Evolutionary conservation across 2,329 filamentous ascomycete genomes (phyloP).

Genomic region (Verticillium tricorpus): DNA sequence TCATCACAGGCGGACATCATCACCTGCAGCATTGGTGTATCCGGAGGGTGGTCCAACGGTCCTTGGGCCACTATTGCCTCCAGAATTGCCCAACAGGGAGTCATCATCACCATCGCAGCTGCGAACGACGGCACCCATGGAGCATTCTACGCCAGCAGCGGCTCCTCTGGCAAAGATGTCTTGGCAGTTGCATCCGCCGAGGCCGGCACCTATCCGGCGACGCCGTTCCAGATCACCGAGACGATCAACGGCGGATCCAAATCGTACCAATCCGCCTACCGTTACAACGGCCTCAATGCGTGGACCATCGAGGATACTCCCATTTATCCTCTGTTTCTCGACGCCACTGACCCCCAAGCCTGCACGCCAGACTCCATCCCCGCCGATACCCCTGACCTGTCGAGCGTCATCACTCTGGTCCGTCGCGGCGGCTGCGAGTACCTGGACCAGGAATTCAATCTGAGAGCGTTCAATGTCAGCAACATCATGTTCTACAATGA

Average conservation of each 20-base stretch:
- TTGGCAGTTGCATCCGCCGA: slow-evolving; percentile 16
- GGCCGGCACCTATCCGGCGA: background rate
- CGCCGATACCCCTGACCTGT: slow-evolving; percentile 31
- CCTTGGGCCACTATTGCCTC: slow-evolving; percentile 9
- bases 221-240: background rate
- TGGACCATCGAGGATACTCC: background rate
- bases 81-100: slow-evolving; percentile 16
- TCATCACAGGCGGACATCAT: slow-evolving; percentile 7
- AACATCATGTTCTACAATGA: slow-evolving; percentile 61
- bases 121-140: slow-evolving; percentile 13
- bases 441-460: slow-evolving; percentile 46
- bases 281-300: background rate
- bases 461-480: slow-evolving; percentile 48
- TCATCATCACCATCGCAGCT: slow-evolving; percentile 17
- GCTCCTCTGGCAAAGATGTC: slow-evolving; percentile 19
- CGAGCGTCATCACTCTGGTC: slow-evolving; percentile 33
- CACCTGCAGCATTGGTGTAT: slow-evolving; percentile 8
- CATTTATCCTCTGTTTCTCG: background rate
- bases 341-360: background rate
- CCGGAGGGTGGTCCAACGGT: slow-evolving; percentile 7
- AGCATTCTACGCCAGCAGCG: slow-evolving; percentile 17
- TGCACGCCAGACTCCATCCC: slow-evolving; percentile 17
- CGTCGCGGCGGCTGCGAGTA: slow-evolving; percentile 46
- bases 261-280: background rate
- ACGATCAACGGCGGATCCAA: background rate